Percentiles rank a stretch among this genome's conserved stretches.
Conservation (phyloP, 352 stramenopile genomes). For the Pythium monospermum region DNA sequence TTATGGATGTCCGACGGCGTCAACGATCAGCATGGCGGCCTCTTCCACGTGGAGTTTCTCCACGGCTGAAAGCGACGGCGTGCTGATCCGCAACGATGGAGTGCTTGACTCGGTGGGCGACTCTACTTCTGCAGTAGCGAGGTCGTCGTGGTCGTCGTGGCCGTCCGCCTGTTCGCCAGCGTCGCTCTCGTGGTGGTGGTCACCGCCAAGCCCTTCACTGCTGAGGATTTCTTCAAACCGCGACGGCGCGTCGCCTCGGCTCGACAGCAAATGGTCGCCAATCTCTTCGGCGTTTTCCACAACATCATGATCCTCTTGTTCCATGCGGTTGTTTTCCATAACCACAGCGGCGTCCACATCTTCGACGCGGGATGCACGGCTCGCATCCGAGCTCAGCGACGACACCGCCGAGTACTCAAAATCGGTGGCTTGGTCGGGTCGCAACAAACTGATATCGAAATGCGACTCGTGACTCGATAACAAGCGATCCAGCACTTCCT, state of each 20-base stretch:
- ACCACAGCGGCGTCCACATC: conserved; percentile 8
- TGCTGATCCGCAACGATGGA: conserved; percentile 7
- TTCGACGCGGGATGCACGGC: conserved; percentile 7
- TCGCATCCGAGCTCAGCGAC: conserved; percentile 43
- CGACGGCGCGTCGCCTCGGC: background rate
- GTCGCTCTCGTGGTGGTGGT: no score
- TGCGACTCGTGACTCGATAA: conserved; percentile 47
- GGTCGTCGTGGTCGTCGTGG: no score
- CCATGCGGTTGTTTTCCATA: no score
- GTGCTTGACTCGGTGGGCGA: conserved; percentile 17
- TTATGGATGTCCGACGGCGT: conserved; percentile 6
- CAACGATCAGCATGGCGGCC: background rate
- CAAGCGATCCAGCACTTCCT: conserved; percentile 16
- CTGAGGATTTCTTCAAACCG: background rate
- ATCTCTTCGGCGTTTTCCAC: conserved; percentile 9
- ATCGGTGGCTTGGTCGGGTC: conserved; percentile 60
- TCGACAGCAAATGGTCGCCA: background rate
- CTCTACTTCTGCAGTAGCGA: background rate
- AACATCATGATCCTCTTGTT: no score
- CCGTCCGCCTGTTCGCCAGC: no score
- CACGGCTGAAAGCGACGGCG: background rate
- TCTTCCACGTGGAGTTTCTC: conserved; percentile 13
- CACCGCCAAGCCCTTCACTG: background rate
- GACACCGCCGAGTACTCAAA: conserved; percentile 56
- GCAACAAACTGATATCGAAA: conserved; percentile 72